Evolutionary conservation across 176 grass and related monocot genomes (phyloP).

Genomic region (Zea luxurians): DNA sequence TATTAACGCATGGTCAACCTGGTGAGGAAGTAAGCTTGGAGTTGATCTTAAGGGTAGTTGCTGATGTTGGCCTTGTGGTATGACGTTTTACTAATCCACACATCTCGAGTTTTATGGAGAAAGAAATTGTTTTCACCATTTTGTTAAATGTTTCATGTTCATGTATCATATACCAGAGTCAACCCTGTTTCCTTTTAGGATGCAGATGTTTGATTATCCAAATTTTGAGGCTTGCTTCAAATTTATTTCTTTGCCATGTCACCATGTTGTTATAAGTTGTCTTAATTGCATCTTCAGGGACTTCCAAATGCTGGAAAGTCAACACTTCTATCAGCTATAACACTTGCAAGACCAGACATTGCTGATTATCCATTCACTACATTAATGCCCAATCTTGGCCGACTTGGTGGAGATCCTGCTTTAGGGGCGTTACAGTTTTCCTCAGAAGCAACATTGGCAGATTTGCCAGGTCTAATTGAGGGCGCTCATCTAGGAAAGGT

Average conservation of each 20-base stretch:
- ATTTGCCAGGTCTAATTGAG: constrained; percentile 93
- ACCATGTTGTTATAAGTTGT: not conserved
- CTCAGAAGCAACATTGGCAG: constrained; percentile 89
- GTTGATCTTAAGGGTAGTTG: constrained; percentile 87
- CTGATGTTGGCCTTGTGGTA: constrained; percentile 99
- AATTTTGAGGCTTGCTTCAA: constrained; percentile 5
- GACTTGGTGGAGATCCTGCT: constrained; percentile 86
- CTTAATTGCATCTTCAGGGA: constrained; percentile 51
- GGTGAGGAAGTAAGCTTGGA: constrained; percentile 92
- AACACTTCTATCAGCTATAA: constrained; percentile 90
- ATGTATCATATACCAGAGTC: not conserved
- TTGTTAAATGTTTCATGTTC: not conserved
- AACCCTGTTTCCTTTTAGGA: constrained; percentile 2
- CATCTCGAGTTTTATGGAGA: not conserved
- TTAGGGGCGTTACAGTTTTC: constrained; percentile 84
- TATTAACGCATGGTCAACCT: constrained; percentile 88
- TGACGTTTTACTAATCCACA: constrained; percentile 9
- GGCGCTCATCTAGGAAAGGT: constrained; percentile 97
- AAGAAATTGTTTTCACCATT: not conserved
- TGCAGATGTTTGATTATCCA: constrained; percentile 10
- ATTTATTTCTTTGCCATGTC: constrained; percentile 7
- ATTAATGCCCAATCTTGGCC: constrained; percentile 94
- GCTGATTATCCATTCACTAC: constrained; percentile 97
- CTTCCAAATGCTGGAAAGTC: constrained; percentile 99
- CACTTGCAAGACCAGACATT: constrained; percentile 93